Conservation (phyloP, 106 monocot species). For the Phalaenopsis aphrodite region DNA sequence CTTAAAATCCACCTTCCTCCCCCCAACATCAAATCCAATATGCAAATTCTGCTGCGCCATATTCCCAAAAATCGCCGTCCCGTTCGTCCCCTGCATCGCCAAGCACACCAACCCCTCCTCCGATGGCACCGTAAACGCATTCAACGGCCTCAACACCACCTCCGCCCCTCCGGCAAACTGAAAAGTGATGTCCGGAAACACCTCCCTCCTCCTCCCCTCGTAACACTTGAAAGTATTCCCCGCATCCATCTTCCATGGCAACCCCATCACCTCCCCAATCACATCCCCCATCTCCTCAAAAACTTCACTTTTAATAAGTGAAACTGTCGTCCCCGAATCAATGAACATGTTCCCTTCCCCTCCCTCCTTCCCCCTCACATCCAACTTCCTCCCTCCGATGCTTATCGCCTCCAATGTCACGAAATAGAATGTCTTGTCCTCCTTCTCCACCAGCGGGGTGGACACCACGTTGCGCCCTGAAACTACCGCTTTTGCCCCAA, state of each 20-base stretch:
- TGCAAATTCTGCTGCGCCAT: constrained; percentile 20
- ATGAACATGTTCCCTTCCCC: constrained; percentile 16
- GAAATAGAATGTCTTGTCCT: constrained; percentile 5
- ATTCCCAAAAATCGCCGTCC: constrained; percentile 10
- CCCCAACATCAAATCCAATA: constrained; percentile 10
- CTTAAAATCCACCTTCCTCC: background rate
- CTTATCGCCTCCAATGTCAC: constrained; percentile 10
- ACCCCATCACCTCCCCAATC: background rate
- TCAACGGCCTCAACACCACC: constrained; percentile 8
- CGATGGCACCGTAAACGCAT: constrained; percentile 14
- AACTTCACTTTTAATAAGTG: background rate
- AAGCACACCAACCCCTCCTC: constrained; percentile 19
- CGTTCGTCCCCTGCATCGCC: constrained; percentile 13
- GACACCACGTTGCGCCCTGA: background rate
- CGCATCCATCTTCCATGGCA: background rate
- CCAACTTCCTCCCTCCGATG: background rate
- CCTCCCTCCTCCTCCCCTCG: constrained; percentile 7
- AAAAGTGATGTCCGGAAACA: constrained; percentile 7
- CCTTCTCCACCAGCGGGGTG: constrained; percentile 7
- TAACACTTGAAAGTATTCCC: constrained; percentile 16
- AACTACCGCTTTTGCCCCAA: constrained; percentile 8
- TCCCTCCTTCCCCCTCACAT: background rate
- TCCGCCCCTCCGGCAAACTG: constrained; percentile 14
- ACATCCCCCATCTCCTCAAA: background rate
- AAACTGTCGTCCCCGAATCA: constrained; percentile 16